These are phyloP conservation scores for Phytopythium mirpurense DNA, from an alignment of 352 stramenopile species.

Conservation along the genomic window DNA sequence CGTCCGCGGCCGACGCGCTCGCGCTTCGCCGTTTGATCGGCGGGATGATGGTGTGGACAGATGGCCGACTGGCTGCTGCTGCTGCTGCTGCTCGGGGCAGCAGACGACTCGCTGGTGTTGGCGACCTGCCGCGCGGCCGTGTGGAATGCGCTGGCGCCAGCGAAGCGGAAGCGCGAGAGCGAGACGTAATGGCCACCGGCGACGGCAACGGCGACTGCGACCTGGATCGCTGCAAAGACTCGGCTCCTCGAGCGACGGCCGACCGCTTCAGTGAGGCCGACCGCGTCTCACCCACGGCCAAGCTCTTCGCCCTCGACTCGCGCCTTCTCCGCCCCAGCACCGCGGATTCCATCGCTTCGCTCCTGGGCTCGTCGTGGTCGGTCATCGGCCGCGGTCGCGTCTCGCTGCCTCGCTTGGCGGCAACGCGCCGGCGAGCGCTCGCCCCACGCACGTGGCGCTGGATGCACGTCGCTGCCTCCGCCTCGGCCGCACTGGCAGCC, in stretches of 20 bases:
- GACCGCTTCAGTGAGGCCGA: background rate
- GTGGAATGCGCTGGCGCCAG: too few relatives aligned
- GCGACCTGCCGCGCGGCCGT: too few relatives aligned
- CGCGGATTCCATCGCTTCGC: background rate
- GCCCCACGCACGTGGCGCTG: conserved; percentile 18
- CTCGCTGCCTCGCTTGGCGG: background rate
- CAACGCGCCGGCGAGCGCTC: conserved; percentile 5
- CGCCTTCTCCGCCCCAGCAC: background rate
- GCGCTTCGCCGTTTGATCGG: too few relatives aligned
- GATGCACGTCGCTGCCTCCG: conserved; percentile 20
- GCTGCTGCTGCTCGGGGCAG: too few relatives aligned
- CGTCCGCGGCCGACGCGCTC: background rate
- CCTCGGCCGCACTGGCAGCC: background rate
- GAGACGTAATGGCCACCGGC: background rate
- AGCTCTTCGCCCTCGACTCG: background rate
- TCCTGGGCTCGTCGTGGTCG: background rate
- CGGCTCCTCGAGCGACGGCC: background rate
- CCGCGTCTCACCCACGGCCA: background rate
- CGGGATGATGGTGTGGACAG: too few relatives aligned
- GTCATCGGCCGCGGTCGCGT: background rate
- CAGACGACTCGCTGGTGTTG: too few relatives aligned
- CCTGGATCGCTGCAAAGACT: background rate
- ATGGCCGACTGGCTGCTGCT: too few relatives aligned
- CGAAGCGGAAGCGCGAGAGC: background rate
- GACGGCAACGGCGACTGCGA: background rate